Base-by-base conservation (phyloP, 768 basidiomycete species). In the Rhizopogon rudus region DNA sequence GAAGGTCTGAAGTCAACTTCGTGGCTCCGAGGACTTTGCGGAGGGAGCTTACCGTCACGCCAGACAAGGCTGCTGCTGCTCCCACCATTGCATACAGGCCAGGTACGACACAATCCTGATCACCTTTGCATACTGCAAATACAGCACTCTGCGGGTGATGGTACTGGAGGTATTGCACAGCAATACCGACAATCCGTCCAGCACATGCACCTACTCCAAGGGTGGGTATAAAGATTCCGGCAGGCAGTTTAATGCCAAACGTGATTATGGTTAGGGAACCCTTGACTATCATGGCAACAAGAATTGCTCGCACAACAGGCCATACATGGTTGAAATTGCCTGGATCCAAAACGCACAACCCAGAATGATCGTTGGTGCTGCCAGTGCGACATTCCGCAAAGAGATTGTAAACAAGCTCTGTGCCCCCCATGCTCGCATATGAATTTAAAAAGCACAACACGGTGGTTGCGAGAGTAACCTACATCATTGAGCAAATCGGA, bases 41-140 rank as follows among this genome's bases (percentile, higher is more conserved):
- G 53, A 44, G 52, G 13, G 43, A 48, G 62, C 86, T 72, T 55
- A 93, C 86, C 51, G 96, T 98, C 14, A 98, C 95, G n/a, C 97
- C 96, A 29, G 94, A 94, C 44, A 99, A 76, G 0, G 93, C 78
- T 0, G 94, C 93, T 1, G 94, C 96, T 1, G 97, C 97, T 33
- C 97, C 97, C 25, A 93, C 90, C 91, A 97, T 95, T 4, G 93
- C 92, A 71, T 96, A 96, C 37, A 94, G 72, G 3, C 96, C 96
- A 8, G 95, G 94, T 13, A 94, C 75, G 51, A 98, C 77, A 74
- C 94, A 96, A 50, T 85, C 78, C 33, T 75, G 71, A 60, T 87
- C 81, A 10, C 80, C 82, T 10, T 76, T 63, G 67, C 94, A 96
- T 1, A 73, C 72, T 20, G 73, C 73, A 65, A 94, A 93, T n/a